Evolutionary conservation across 805 yeast genomes (phyloP), one percentile per base, ranked within the genome.

Genomic region (Ogataea nakhonphanomensis): DNA sequence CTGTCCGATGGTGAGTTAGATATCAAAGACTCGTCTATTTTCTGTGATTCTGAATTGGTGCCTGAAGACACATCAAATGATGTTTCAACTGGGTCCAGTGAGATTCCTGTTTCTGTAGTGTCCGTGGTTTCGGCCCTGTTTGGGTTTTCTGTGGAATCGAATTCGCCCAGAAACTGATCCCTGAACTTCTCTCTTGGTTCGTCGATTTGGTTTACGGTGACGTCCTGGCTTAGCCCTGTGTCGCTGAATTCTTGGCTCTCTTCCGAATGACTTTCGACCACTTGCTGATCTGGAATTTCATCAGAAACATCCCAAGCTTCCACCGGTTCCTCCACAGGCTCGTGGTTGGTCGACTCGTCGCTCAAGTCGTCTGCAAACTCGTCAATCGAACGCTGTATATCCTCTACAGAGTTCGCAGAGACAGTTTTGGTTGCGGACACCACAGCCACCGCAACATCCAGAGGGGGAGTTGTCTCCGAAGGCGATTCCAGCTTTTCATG

Each of bases 341-440:
- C 43, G 7, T 33, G 35, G 8, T 28, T 14, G 24, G 33, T 26
- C 21, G 24, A 30, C 8, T 29, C 36, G 13, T 7, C 29, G 12
- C 24, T 12, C 21, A 39, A 13, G 12, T 33, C 43, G n/a, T 8
- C 42, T 7, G 53, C 50, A 45, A 45, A 44, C 25, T 41, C 44
- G 30, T 49, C 53, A 7, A 49, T 31, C 13, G 49, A 46, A 20
- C 42, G 44, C 11, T 45, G 34, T 14, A 49, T 39, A 23, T 49
- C 50, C 12, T 46, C 49, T 9, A 49, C 37, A 8, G 50, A 49
- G 32, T 34, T 35, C 20, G 24, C 32, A n/a, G 30, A 20, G 7
- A 7, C 20, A 33, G 24, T 33, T 9, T 13, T 13, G 20, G 20
- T 17, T 17, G 20, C 20, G 13, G 24, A 30, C 14, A 21, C 20